These are phyloP conservation scores for Tephrocybe sp. DNA, from an alignment of 768 basidiomycete species.

Conservation along the genomic window DNA sequence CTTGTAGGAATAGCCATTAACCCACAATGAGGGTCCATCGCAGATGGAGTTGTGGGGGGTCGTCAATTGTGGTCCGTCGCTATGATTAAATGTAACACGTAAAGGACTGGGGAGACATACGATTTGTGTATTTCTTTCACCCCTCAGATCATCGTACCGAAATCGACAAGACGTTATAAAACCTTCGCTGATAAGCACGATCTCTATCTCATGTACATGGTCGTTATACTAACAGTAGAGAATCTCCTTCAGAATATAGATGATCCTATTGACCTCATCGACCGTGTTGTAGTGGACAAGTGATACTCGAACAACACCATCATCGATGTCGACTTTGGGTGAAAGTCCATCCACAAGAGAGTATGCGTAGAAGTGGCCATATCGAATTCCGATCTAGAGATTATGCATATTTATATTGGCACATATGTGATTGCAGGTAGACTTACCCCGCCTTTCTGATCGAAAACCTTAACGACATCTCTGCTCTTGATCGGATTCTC, in stretches of 20 bases:
- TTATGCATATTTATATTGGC: neutral
- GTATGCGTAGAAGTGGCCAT: slow-evolving; percentile 78
- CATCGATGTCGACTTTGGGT: slow-evolving; percentile 56
- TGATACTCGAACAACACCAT: slow-evolving; percentile 73
- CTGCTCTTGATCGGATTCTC: slow-evolving; percentile 53
- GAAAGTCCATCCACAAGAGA: slow-evolving; percentile 49
- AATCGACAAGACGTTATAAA: no score
- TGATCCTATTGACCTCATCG: slow-evolving; percentile 62
- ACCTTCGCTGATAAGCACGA: no score
- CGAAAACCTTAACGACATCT: slow-evolving; percentile 64
- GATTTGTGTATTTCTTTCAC: no score
- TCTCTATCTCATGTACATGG: no score
- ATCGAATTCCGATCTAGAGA: slow-evolving; percentile 72
- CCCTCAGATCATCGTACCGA: no score
- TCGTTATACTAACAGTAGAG: no score
- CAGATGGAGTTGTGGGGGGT: no score
- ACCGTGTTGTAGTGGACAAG: slow-evolving; percentile 80
- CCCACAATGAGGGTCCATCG: no score
- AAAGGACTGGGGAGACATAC: no score
- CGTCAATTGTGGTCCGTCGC: no score
- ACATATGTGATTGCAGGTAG: neutral
- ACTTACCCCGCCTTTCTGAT: slow-evolving; percentile 60
- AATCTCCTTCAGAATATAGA: slow-evolving; percentile 51
- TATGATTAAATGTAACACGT: no score
- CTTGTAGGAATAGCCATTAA: no score